These are phyloP conservation scores for Verbascum thapsus DNA, from an alignment of 257 asterid genomes.

Conservation along the genomic window DNA sequence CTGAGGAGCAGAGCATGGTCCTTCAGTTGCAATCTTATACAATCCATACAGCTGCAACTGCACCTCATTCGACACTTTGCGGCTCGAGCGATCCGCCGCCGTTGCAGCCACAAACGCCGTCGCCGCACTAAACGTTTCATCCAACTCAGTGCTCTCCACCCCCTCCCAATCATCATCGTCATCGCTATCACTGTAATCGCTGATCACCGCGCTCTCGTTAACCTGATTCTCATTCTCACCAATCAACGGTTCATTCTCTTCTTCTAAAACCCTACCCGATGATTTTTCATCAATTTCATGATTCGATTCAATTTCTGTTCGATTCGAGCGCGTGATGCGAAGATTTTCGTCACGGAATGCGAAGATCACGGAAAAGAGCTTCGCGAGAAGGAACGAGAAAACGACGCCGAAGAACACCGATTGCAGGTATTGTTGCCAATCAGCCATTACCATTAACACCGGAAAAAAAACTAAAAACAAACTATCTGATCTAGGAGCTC, in stretches of 20 bases:
- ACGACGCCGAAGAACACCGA: slow-evolving; percentile 70
- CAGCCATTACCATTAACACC: slow-evolving; percentile 76
- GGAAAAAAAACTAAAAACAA: too few species aligned
- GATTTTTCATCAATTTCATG: too few species aligned
- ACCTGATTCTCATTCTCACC: slow-evolving; percentile 29
- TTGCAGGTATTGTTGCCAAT: slow-evolving; percentile 65
- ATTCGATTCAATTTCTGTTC: too few species aligned
- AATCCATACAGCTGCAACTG: slow-evolving; percentile 90
- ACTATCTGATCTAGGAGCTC: too few species aligned
- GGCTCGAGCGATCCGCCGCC: slow-evolving; percentile 67
- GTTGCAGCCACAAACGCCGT: slow-evolving; percentile 94
- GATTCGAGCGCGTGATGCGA: slow-evolving; percentile 61
- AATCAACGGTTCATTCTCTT: slow-evolving; percentile 57
- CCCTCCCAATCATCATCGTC: slow-evolving; percentile 97
- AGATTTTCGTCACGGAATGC: slow-evolving; percentile 91
- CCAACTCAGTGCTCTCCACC: slow-evolving; percentile 95
- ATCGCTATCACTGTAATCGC: slow-evolving; percentile 47
- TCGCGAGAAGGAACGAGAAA: slow-evolving; percentile 89
- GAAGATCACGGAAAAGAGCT: slow-evolving; percentile 81
- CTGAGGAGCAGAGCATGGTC: slow-evolving; percentile 80
- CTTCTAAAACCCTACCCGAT: slow-evolving; percentile 36
- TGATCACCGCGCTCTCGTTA: slow-evolving; percentile 28
- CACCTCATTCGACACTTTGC: slow-evolving; percentile 75
- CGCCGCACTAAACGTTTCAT: slow-evolving; percentile 93
- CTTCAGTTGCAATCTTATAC: slow-evolving; percentile 97